These are phyloP conservation scores for Phytophthora lateralis DNA, from an alignment of 352 stramenopile genomes.

Conservation along the genomic window DNA sequence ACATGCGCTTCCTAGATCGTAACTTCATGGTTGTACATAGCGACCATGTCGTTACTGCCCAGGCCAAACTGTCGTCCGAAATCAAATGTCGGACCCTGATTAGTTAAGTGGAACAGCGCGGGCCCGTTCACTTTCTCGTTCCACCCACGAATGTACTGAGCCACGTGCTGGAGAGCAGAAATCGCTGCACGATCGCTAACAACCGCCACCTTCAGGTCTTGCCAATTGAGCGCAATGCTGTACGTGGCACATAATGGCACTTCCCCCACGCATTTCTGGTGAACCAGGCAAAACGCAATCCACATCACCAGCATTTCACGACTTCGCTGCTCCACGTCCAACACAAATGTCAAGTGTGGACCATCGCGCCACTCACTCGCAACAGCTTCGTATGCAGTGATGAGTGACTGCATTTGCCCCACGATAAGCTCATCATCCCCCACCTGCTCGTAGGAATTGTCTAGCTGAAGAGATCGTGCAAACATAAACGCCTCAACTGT, in stretches of 20 bases:
- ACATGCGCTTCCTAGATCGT: no score
- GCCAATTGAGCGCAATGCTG: slow-evolving; percentile 46
- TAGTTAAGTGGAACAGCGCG: slow-evolving; percentile 49
- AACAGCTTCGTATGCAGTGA: slow-evolving; percentile 19
- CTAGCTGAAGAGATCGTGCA: no score
- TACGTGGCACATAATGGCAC: slow-evolving; percentile 32
- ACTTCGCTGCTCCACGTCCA: slow-evolving; percentile 45
- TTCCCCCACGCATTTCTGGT: slow-evolving; percentile 25
- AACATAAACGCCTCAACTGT: slow-evolving; percentile 45
- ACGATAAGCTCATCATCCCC: not conserved
- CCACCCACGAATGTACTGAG: slow-evolving; percentile 46
- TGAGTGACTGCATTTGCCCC: slow-evolving; percentile 18
- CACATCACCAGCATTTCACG: slow-evolving; percentile 47
- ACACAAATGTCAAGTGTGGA: slow-evolving; percentile 19
- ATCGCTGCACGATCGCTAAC: slow-evolving; percentile 35
- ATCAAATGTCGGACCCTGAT: slow-evolving; percentile 40
- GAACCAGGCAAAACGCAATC: slow-evolving; percentile 49
- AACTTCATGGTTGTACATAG: slow-evolving; percentile 5
- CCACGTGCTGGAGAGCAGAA: slow-evolving; percentile 38
- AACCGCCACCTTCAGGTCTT: slow-evolving; percentile 39
- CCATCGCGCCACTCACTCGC: no score
- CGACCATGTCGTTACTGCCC: slow-evolving; percentile 35
- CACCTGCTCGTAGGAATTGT: no score
- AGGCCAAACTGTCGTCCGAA: slow-evolving; percentile 34
- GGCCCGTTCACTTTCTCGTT: slow-evolving; percentile 13